These are phyloP conservation scores for Pichia cactophila DNA, from an alignment of 1,139 yeast species.

Conservation along the genomic window DNA sequence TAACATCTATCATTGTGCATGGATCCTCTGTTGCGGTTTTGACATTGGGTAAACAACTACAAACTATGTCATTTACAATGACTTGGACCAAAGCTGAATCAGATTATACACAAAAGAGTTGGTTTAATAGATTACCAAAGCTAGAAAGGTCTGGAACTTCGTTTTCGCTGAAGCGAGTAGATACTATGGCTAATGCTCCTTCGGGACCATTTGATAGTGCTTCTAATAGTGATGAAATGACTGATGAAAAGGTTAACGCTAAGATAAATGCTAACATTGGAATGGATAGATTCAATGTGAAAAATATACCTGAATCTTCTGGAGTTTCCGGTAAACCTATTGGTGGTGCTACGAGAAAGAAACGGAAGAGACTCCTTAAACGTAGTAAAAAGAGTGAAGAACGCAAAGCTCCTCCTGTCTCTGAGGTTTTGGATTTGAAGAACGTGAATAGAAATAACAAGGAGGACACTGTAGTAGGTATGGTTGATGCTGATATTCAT, in stretches of 20 bases:
- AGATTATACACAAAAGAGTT: slow-evolving; percentile 47
- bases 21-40: slow-evolving; percentile 96
- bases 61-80: slow-evolving; percentile 90
- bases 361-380: slow-evolving; percentile 29
- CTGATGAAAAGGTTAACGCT: slow-evolving; percentile 13
- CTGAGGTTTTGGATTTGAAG: slow-evolving; percentile 20
- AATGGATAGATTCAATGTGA: slow-evolving; percentile 14
- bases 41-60: slow-evolving; percentile 72
- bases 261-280: slow-evolving; percentile 14
- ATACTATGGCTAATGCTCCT: slow-evolving; percentile 42
- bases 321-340: slow-evolving; percentile 71
- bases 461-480: slow-evolving; percentile 24
- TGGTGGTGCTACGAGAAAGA: slow-evolving; percentile 60
- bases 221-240: slow-evolving; percentile 6
- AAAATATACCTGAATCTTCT: slow-evolving; percentile 34
- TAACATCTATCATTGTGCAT: slow-evolving; percentile 85
- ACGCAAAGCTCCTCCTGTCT: slow-evolving; percentile 20
- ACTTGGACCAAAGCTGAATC: slow-evolving; percentile 54
- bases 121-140: slow-evolving; percentile 80
- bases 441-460: slow-evolving; percentile 16
- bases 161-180: slow-evolving; percentile 74
- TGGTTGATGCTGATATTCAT: slow-evolving; percentile 15
- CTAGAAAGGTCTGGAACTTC: slow-evolving; percentile 67
- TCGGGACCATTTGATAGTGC: slow-evolving; percentile 6
- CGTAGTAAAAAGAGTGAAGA: slow-evolving; percentile 27